A percentile compares a stretch with the other conserved stretches of the same genome.
These are phyloP conservation scores for Wickerhamomyces chaumierensis DNA, from an alignment of 805 yeast species.

Conservation along the genomic window DNA sequence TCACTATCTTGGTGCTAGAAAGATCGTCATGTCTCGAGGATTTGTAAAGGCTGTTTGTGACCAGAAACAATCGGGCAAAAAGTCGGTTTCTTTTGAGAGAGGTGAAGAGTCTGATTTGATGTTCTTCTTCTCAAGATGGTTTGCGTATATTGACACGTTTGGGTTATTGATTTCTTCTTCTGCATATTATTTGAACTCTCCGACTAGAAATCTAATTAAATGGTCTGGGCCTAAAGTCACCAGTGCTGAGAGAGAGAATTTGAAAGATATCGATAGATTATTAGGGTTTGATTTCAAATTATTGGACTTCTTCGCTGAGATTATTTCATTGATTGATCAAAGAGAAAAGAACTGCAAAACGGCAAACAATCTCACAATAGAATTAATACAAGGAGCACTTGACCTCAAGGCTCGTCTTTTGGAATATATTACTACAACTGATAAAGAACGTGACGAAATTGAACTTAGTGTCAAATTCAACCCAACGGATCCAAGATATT, in stretches of 20 bases:
- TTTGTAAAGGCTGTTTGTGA: constrained; percentile 21
- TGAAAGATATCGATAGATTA: constrained; percentile 44
- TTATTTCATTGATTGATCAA: constrained; percentile 29
- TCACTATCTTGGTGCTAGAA: constrained; percentile 58
- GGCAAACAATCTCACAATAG: constrained; percentile 2
- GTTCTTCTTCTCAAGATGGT: constrained; percentile 56
- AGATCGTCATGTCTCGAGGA: constrained; percentile 45
- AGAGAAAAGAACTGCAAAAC: constrained; percentile 12
- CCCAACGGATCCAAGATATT: constrained; percentile 4
- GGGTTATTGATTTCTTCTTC: constrained; percentile 49
- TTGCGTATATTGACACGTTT: constrained; percentile 53
- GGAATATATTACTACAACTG: constrained; percentile 14
- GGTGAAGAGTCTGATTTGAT: constrained; percentile 18
- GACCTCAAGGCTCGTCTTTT: constrained; percentile 25
- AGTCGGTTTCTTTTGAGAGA: constrained; percentile 7
- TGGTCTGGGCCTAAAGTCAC: constrained; percentile 10
- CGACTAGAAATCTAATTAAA: constrained; percentile 19
- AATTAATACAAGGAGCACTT: constrained; percentile 22
- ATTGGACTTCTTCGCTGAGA: constrained; percentile 44
- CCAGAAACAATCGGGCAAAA: background rate
- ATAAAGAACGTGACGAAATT: constrained; percentile 19
- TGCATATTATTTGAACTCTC: constrained; percentile 11
- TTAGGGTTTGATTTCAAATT: constrained; percentile 58
- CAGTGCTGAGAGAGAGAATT: constrained; percentile 12
- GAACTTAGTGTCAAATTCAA: constrained; percentile 5